Evolutionary conservation across 305 asterid species (phyloP).

Genomic region (Fraxinus ornus): DNA sequence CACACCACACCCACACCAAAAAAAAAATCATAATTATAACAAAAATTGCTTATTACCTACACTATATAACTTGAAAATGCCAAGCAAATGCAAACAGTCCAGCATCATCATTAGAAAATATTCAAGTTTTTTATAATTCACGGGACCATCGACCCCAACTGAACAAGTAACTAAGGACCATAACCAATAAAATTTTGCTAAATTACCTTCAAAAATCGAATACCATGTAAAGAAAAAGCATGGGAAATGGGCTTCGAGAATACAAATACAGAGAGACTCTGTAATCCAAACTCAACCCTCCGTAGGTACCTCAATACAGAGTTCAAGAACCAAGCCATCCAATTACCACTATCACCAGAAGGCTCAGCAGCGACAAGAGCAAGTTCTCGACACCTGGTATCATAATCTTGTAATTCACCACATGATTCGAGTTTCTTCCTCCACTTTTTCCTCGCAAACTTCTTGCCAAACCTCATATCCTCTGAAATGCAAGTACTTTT

Average conservation of each 20-base stretch:
- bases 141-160: neutral
- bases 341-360: constrained; percentile 33
- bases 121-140: neutral
- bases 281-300: constrained; percentile 43
- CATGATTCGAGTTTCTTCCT: constrained; percentile 32
- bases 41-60: neutral
- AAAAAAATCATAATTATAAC: neutral
- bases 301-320: constrained; percentile 59
- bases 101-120: neutral
- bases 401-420: constrained; percentile 1
- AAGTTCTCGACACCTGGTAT: constrained; percentile 27
- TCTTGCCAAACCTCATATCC: constrained; percentile 50
- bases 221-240: constrained; percentile 51
- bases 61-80: neutral
- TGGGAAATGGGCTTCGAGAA: constrained; percentile 43
- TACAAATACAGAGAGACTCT: constrained; percentile 47
- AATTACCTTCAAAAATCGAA: constrained; percentile 63
- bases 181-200: neutral
- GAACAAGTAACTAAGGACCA: neutral
- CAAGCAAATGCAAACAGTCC: neutral
- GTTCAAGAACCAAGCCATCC: constrained; percentile 52
- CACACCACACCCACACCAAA: neutral
- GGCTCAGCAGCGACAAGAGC: constrained; percentile 34
- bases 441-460: constrained; percentile 58
- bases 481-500: constrained; percentile 9